phyloP scores from a whole-genome alignment of 768 basidiomycete species.

The Amanita jacksonii region DNA sequence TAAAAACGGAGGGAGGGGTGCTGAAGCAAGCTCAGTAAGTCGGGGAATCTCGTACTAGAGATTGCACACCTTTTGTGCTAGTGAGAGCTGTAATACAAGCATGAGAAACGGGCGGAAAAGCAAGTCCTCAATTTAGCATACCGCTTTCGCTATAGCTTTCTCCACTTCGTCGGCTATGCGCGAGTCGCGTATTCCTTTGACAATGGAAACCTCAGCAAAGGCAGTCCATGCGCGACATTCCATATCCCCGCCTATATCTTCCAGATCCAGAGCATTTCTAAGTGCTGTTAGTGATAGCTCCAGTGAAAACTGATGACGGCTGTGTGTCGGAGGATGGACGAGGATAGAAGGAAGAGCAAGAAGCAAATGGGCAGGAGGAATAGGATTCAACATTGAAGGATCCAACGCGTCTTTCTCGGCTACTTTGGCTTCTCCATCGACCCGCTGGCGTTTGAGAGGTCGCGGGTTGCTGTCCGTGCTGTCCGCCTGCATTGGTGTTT shows the following conservation, averaged over 20 bases:
- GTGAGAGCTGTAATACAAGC: slow-evolving; percentile 28
- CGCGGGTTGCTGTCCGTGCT: slow-evolving; percentile 8
- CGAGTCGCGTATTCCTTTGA: slow-evolving; percentile 38
- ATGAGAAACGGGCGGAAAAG: slow-evolving; percentile 2
- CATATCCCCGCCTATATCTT: slow-evolving; percentile 41
- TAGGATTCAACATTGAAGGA: slow-evolving; percentile 6
- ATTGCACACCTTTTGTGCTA: slow-evolving; percentile 56
- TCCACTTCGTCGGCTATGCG: slow-evolving; percentile 55
- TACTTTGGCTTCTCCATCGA: background rate
- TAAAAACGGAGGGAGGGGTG: slow-evolving; percentile 58
- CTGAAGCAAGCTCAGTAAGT: slow-evolving; percentile 21
- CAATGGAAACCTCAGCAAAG: slow-evolving; percentile 60
- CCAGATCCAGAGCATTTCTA: slow-evolving; percentile 40
- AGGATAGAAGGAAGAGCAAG: slow-evolving; percentile 53
- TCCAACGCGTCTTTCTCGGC: background rate
- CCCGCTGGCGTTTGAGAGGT: slow-evolving; percentile 10
- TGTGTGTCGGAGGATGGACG: slow-evolving; percentile 56
- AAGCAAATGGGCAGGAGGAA: slow-evolving; percentile 39
- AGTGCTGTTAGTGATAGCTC: slow-evolving; percentile 47
- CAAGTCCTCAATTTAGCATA: slow-evolving; percentile 27
- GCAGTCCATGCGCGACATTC: slow-evolving; percentile 69
- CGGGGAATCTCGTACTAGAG: background rate
- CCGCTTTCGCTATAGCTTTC: slow-evolving; percentile 59
- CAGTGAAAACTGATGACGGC: slow-evolving; percentile 42
- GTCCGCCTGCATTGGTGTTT: background rate